Base-by-base conservation (phyloP, 495 filamentous ascomycete species). In the Articulospora tetracladia region DNA sequence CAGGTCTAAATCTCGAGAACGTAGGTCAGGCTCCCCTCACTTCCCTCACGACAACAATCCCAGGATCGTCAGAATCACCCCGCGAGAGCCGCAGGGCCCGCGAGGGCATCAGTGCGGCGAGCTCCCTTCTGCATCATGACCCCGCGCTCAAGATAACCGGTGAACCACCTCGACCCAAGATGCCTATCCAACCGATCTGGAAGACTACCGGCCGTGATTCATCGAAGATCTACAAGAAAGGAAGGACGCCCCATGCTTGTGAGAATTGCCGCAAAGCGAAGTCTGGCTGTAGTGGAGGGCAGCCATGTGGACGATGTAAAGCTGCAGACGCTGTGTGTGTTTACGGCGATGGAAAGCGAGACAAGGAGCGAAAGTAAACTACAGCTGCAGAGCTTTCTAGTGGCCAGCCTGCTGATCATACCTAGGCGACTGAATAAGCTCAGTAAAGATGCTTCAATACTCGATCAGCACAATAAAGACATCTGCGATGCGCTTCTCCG, bases 311-410 rank as follows among this genome's bases (percentile, higher is more conserved):
- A 26, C 78, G 83, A 57, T 86, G 83, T 59, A 62, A 68, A 41
- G 76, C 78, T 32, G 72, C 74, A 20, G 69, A 70, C 2, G 69
- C 76, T 6, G 68, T 73, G n/a, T 86, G 83, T 63, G 73, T 73
- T 50, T 85, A 84, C 66, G 77, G 74, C 3, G 77, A 81, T 66
- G 78, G 78, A 11, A 85, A 83, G 66, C 70, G 80, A 61, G 82
- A 84, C 52, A 76, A 74, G 53, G 78, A 74, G 13, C 78, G 76
- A 60, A 76, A 75, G 81, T 82, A 20, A 12, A 48, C 65, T 13
- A 54, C 25, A 4, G 27, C 24, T 52, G 12, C 63, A 44, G n/a
- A 44, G 8, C 6, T 50, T 10, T n/a, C 10, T 22, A 50, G 24
- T 26, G 11, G 2, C 79, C 75, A 19, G 72, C 8, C 17, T 79